These are phyloP conservation scores for Euclidium syriacum DNA, from an alignment of 345 rosid species.

Conservation along the genomic window DNA sequence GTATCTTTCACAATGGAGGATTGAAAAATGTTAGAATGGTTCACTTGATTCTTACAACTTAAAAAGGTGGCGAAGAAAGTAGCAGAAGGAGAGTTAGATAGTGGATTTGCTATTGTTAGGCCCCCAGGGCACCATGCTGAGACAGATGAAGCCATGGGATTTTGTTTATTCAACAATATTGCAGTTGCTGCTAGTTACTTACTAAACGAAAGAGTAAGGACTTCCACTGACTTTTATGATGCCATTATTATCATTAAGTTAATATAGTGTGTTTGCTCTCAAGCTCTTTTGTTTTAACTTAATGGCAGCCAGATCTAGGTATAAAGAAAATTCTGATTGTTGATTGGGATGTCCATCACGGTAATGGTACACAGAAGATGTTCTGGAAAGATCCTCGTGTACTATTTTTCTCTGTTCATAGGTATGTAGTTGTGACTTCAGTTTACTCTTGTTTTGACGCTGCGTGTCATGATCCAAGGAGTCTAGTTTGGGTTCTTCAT, in stretches of 20 bases:
- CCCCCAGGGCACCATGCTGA: slow-evolving; percentile 99
- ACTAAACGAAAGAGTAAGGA: slow-evolving; percentile 58
- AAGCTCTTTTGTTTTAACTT: not conserved
- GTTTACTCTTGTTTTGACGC: not conserved
- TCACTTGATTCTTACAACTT: not conserved
- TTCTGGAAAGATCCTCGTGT: slow-evolving; percentile 93
- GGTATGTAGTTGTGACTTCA: slow-evolving; percentile 37
- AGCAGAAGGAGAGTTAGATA: slow-evolving; percentile 73
- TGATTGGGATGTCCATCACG: slow-evolving; percentile 99
- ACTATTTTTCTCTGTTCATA: slow-evolving; percentile 94
- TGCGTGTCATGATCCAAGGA: not conserved
- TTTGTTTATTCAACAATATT: slow-evolving; percentile 91
- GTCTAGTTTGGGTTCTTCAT: not conserved
- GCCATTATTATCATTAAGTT: not conserved
- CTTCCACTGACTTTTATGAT: not conserved
- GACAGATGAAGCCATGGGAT: slow-evolving; percentile 77
- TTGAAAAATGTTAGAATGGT: not conserved
- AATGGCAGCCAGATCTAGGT: slow-evolving; percentile 59
- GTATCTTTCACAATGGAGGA: not conserved
- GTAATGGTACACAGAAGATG: slow-evolving; percentile 89
- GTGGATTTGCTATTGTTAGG: slow-evolving; percentile 86
- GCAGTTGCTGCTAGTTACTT: slow-evolving; percentile 76
- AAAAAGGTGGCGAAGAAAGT: slow-evolving; percentile 67
- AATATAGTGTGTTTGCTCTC: not conserved
- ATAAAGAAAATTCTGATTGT: slow-evolving; percentile 77